These are phyloP conservation scores for Bondarzewia mesenterica DNA, from an alignment of 1,284 basidiomycete genomes.

Conservation along the genomic window DNA sequence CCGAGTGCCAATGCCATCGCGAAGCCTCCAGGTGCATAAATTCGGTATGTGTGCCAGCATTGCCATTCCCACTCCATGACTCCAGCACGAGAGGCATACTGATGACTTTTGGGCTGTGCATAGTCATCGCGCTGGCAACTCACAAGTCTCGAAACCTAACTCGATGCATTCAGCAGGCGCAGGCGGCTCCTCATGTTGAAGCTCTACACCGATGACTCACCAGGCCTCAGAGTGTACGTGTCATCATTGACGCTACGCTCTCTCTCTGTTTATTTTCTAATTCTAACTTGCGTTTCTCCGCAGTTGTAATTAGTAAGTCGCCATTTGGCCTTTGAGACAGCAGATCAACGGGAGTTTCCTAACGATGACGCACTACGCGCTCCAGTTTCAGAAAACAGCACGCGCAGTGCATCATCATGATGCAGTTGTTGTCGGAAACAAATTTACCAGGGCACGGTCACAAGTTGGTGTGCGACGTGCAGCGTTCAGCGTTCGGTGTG, in stretches of 20 bases:
- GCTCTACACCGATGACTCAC: constrained; percentile 96
- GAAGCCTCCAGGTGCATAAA: constrained; percentile 71
- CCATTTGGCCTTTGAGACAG: no score
- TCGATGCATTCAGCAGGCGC: constrained; percentile 90
- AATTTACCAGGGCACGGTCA: no score
- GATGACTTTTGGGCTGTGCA: background rate
- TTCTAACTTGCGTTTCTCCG: background rate
- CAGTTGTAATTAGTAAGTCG: no score
- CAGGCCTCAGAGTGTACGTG: constrained; percentile 91
- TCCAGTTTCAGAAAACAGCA: no score
- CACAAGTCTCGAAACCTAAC: constrained; percentile 73
- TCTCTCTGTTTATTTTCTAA: background rate
- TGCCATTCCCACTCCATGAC: background rate
- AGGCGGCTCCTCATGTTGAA: constrained; percentile 95
- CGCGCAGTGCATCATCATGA: no score
- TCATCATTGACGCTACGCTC: background rate
- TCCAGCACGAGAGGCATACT: background rate
- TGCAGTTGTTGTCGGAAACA: no score
- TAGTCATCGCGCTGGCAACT: constrained; percentile 71
- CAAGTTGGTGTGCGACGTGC: no score
- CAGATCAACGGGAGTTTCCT: no score
- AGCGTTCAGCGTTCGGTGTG: no score
- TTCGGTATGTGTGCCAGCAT: constrained; percentile 47
- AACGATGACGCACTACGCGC: no score
- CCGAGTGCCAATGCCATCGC: constrained; percentile 34